Conservation (phyloP, 176 grass and related monocot genomes). For the Leersia perrieri region DNA sequence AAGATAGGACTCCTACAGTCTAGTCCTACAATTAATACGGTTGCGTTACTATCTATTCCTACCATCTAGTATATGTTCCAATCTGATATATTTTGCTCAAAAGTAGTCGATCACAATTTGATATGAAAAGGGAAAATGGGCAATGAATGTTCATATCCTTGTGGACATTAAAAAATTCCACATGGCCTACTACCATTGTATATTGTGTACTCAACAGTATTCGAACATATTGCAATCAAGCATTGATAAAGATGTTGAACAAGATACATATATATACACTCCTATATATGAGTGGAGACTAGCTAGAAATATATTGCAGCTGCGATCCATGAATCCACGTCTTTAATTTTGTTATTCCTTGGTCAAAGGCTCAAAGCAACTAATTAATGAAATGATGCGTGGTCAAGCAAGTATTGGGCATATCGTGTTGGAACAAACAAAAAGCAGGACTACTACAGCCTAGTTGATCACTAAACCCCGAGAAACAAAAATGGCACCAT, state of each 20-base stretch:
- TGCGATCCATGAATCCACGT: background rate
- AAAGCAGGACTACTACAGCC: too few relatives aligned
- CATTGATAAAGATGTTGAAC: background rate
- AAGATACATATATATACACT: background rate
- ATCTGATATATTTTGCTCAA: background rate
- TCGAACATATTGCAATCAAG: too few relatives aligned
- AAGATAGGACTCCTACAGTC: too few relatives aligned
- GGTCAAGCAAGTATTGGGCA: background rate
- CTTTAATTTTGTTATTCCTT: background rate
- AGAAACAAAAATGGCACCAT: background rate
- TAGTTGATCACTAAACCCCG: background rate
- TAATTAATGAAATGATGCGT: background rate
- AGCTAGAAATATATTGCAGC: background rate
- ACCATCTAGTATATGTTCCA: background rate
- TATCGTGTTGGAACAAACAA: background rate
- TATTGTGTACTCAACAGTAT: background rate
- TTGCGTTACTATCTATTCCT: too few relatives aligned
- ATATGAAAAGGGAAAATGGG: too few relatives aligned
- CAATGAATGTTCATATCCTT: background rate
- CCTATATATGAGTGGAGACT: background rate
- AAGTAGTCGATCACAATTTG: too few relatives aligned
- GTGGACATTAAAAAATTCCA: background rate
- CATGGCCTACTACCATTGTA: background rate
- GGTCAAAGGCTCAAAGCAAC: background rate
- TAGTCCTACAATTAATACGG: too few relatives aligned